Evolutionary conservation across 2,329 filamentous ascomycete species (phyloP), one percentile per base, ranked within the genome.

Genomic region (Neoscytalidium dimidiatum): DNA sequence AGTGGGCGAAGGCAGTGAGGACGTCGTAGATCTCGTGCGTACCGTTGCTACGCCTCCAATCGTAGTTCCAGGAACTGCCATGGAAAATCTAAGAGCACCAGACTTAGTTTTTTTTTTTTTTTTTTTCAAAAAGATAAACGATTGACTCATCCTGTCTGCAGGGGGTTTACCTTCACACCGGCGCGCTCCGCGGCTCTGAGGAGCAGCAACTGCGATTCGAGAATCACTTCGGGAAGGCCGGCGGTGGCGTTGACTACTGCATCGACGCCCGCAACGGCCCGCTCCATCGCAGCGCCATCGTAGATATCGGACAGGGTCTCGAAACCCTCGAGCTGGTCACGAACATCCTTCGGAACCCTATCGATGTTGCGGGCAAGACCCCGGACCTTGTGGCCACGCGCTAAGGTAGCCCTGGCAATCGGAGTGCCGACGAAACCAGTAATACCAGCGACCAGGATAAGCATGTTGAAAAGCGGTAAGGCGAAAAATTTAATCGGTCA

Each of bases 161-260:
- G 8, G 19, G 19, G 17, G 21, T 7, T 5, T 23, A 68, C 62
- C 60, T 69, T 74, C 57, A 79, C 68, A 0, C 71, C 70, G 4
- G 77, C 77, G 4, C 75, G 69, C 66, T 79, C 78, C 1, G 74
- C 74, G 2, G 77, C 77, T 6, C 75, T 69, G 1, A 80, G 68
- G 0, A 80, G 74, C 13, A 77, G 64, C 2, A 80, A 69, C 26
- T 79, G 72, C 2, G 70, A 75, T 14, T 79, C 78, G 13, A 80
- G 65, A 6, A 64, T 62, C 3, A 74, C 65, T 38, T 72, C 64
- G 2, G 75, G 71, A 7, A 44, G 48, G 2, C 64, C 65, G 17
- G 64, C 65, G 56, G 78, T 77, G 6, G 74, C 72, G 58, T 70
- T 72, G 23, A 79, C 72, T n/a, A 79, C 67, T 6, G 76, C 75